These are phyloP conservation scores for Calonectria hawksworthii DNA, from an alignment of 2,329 filamentous ascomycete species.

Conservation along the genomic window DNA sequence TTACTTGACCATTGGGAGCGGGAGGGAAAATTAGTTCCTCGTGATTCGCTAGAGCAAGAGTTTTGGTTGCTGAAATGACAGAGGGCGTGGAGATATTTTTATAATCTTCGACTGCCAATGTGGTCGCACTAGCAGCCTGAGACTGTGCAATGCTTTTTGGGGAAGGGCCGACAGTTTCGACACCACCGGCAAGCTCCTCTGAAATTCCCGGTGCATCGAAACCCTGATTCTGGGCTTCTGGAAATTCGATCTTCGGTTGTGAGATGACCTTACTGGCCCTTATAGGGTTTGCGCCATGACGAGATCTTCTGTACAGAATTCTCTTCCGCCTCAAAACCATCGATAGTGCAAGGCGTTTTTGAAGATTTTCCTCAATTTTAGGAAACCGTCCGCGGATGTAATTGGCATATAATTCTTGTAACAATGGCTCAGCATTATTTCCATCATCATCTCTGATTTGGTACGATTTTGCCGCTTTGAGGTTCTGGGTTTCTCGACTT, in stretches of 20 bases:
- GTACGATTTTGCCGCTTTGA: constrained; percentile 8
- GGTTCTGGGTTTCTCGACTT: constrained; percentile 25
- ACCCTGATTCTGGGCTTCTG: no score
- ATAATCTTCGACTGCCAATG: no score
- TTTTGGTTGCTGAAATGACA: constrained; percentile 19
- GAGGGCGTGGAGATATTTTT: constrained; percentile 15
- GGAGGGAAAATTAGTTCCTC: constrained; percentile 23
- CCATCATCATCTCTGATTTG: constrained; percentile 30
- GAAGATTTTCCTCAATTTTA: constrained; percentile 6
- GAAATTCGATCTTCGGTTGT: no score
- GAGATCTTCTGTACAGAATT: constrained; percentile 27
- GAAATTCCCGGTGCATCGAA: no score
- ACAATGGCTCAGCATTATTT: constrained; percentile 22
- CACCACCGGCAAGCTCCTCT: no score
- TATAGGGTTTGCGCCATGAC: no score
- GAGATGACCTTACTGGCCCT: no score
- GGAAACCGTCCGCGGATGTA: constrained; percentile 32
- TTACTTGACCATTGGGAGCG: no score
- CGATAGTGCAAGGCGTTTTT: constrained; percentile 12
- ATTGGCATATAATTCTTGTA: constrained; percentile 12
- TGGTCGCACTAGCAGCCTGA: no score
- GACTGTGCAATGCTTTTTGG: no score
- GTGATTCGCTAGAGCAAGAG: constrained; percentile 5
- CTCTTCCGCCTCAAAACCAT: constrained; percentile 33
- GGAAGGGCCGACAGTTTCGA: no score